Conservation (phyloP, 2,329 filamentous ascomycete species). For the Fusarium temperatum region DNA sequence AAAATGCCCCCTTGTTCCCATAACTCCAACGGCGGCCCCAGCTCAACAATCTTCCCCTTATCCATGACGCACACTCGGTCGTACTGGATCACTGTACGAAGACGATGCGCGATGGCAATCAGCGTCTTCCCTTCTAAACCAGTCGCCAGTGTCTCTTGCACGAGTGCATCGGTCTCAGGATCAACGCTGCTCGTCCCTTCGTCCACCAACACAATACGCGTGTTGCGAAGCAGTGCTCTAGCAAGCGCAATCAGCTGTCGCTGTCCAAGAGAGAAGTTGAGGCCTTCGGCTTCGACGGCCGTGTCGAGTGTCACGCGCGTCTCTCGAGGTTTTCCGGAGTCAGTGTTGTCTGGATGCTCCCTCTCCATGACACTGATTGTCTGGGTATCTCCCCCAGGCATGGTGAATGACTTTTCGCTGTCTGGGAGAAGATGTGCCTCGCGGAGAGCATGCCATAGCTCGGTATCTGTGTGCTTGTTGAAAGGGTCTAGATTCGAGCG, state of each 20-base stretch:
- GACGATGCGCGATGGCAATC: neutral
- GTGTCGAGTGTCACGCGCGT: neutral
- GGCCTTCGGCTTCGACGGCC: neutral
- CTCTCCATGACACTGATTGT: neutral
- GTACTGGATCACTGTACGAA: neutral
- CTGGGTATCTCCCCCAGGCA: neutral
- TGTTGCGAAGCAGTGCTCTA: neutral
- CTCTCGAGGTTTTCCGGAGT: neutral
- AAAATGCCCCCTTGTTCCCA: neutral
- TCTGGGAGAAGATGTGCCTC: neutral
- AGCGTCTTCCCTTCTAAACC: neutral
- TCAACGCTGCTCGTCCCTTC: neutral
- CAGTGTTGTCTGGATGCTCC: neutral
- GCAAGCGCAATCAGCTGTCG: neutral
- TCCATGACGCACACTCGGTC: neutral
- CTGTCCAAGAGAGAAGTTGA: neutral
- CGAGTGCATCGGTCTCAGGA: neutral
- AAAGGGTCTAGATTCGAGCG: conserved; percentile 67
- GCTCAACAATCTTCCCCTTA: neutral
- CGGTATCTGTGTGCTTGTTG: neutral
- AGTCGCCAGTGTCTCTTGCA: neutral
- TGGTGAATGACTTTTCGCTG: neutral
- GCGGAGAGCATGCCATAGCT: neutral
- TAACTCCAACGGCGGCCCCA: neutral
- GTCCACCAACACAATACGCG: neutral